Percentiles rank a stretch among this genome's conserved stretches.
These are phyloP conservation scores for Apophysomyces variabilis DNA, from an alignment of 371 early-diverging fungal species.

Conservation along the genomic window DNA sequence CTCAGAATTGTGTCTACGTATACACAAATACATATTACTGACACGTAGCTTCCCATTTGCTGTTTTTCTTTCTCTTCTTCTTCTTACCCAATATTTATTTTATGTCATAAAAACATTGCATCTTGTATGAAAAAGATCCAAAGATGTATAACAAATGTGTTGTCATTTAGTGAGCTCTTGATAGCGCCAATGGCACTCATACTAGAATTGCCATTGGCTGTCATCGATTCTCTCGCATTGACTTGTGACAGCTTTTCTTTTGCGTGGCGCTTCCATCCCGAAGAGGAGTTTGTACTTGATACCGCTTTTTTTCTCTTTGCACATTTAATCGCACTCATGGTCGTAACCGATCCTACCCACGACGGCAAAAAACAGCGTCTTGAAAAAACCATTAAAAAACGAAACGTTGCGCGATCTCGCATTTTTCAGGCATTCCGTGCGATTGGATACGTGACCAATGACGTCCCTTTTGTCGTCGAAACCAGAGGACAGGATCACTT, in stretches of 20 bases:
- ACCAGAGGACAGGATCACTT: slow-evolving; percentile 78
- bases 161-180: too few relatives aligned
- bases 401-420: slow-evolving; percentile 41
- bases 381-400: slow-evolving; percentile 16
- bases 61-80: too few relatives aligned
- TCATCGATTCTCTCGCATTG: too few relatives aligned
- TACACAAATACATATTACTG: background rate
- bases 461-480: slow-evolving; percentile 80
- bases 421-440: slow-evolving; percentile 88
- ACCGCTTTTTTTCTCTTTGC: slow-evolving; percentile 4
- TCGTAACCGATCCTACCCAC: slow-evolving; percentile 11
- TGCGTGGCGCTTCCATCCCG: slow-evolving; percentile 1
- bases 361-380: slow-evolving; percentile 21
- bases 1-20: background rate
- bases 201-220: too few relatives aligned
- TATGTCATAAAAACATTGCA: too few relatives aligned
- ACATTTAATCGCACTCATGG: background rate
- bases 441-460: slow-evolving; percentile 86
- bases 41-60: background rate
- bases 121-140: too few relatives aligned
- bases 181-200: too few relatives aligned
- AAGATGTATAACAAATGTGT: too few relatives aligned
- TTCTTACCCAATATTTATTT: too few relatives aligned
- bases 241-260: slow-evolving; percentile 18
- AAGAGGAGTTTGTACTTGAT: background rate